phyloP scores from a whole-genome alignment of 2,329 filamentous ascomycete species.

The Byssothecium circinans region DNA sequence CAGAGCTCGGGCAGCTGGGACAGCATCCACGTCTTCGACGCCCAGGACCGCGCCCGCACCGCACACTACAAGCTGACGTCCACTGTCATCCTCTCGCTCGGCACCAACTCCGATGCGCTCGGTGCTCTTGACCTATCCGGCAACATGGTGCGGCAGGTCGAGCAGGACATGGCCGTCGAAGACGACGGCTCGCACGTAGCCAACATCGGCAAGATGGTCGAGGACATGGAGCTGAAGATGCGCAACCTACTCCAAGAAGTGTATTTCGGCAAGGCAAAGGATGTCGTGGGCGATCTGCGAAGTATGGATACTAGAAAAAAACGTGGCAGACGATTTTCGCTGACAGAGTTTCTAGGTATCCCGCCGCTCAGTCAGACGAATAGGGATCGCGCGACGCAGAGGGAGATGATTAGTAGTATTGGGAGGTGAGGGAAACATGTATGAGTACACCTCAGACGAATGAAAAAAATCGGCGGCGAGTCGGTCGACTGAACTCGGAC shows the following conservation, averaged over 20 bases:
- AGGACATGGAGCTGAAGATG: slow-evolving; percentile 99
- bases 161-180: slow-evolving; percentile 86
- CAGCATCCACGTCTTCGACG: slow-evolving; percentile 98
- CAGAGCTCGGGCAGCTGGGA: slow-evolving; percentile 86
- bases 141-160: slow-evolving; percentile 97
- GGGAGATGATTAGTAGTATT: slow-evolving; percentile 76
- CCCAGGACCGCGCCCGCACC: slow-evolving; percentile 84
- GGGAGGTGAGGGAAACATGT: slow-evolving; percentile 21
- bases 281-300: slow-evolving; percentile 92
- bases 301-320: slow-evolving; percentile 55
- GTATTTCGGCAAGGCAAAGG: slow-evolving; percentile 99
- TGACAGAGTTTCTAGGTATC: slow-evolving; percentile 54
- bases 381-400: slow-evolving; percentile 79
- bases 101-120: slow-evolving; percentile 66
- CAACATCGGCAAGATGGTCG: slow-evolving; percentile 87
- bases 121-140: slow-evolving; percentile 91
- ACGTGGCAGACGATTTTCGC: slow-evolving; percentile 10
- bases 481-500: not conserved
- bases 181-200: slow-evolving; percentile 91
- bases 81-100: slow-evolving; percentile 90
- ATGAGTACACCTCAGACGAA: slow-evolving; percentile 6
- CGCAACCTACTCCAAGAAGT: slow-evolving; percentile 96
- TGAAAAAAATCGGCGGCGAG: not conserved
- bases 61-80: slow-evolving; percentile 98
- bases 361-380: slow-evolving; percentile 81